phyloP scores from a whole-genome alignment of 176 grass and related monocot species.

The Raddia distichophylla region DNA sequence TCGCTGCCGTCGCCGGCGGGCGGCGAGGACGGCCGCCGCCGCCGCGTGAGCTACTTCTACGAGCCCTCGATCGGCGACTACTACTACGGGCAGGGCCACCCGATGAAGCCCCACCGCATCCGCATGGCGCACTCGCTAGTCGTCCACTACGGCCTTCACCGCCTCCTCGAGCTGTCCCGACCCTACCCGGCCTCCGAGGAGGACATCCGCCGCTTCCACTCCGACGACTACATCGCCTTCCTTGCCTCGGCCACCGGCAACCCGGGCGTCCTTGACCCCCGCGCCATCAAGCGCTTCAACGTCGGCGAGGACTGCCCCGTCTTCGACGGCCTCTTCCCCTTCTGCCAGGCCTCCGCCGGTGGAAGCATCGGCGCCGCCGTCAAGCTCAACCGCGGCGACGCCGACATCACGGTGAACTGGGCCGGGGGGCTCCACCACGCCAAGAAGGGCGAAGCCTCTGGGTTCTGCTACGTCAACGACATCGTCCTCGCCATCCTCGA shows the following conservation, averaged over 20 bases:
- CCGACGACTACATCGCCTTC: slow-evolving; percentile 76
- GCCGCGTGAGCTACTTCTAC: slow-evolving; percentile 94
- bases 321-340: slow-evolving; percentile 84
- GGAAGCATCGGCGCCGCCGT: slow-evolving; percentile 84
- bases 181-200: slow-evolving; percentile 61
- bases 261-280: slow-evolving; percentile 30
- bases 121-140: slow-evolving; percentile 89
- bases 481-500: slow-evolving; percentile 89
- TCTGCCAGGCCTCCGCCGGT: slow-evolving; percentile 79
- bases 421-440: slow-evolving; percentile 90
- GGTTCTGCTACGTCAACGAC: slow-evolving; percentile 93
- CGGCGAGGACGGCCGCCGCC: slow-evolving; percentile 45
- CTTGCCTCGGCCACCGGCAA: slow-evolving; percentile 59
- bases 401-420: slow-evolving; percentile 91
- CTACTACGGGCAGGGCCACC: slow-evolving; percentile 96
- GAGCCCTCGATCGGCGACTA: slow-evolving; percentile 91
- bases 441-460: slow-evolving; percentile 85
- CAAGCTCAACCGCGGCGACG: slow-evolving; percentile 79
- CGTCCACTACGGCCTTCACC: slow-evolving; percentile 89
- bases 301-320: slow-evolving; percentile 93
- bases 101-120: slow-evolving; percentile 96
- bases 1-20: slow-evolving; percentile 66
- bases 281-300: slow-evolving; percentile 74
- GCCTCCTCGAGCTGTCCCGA: slow-evolving; percentile 74
- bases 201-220: slow-evolving; percentile 86